Base-by-base conservation (phyloP, 306 rosid genomes). In the Cajanus cajan region DNA sequence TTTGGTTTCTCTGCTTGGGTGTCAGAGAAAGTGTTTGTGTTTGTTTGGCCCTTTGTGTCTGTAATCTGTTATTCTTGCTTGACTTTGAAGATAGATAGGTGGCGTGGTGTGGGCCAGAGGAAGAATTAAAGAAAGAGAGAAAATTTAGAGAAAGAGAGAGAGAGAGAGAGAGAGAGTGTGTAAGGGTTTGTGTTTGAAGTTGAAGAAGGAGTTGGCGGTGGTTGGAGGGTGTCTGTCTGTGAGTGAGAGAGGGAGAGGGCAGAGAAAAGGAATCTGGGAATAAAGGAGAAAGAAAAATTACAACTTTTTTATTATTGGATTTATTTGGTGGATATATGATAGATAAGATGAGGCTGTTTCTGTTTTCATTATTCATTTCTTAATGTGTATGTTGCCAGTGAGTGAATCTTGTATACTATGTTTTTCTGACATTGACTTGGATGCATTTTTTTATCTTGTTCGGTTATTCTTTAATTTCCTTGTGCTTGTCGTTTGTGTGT, bases 51-150 rank as follows among this genome's bases (percentile, higher is more conserved):
- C 39, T 79, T 61, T 45, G 13, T 22, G 21, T 21, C 28, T 59
- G 51, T 54, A 28, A 28, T 21, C 51, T 51, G 19, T 41, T 52
- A 85, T 80, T 57, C 88, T 92, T 86, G 86, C 97, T 92, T 90
- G 85, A 83, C 82, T 83, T 82, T 75, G 28, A 89, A 87, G 95
- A 50, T 73, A 85, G 78, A 39, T 78, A 66, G 4, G 69, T 34
- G 70, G 86, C 4, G 37, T 69, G 79, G 81, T 82, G 76, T 52
- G 58, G 48, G 39, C 9, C 28, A 36, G 4, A 34, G 8, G 36
- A 0, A 13, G 8, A 33, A 8, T 18, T 12, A 43, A n/a, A 18
- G 34, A 24, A 25, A 19, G 33, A 57, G 19, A 66, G 57, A 21
- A 16, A 21, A 28, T 28, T 3, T 18, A 2, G 33, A 18, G 40